Conservation (phyloP, 495 filamentous ascomycete genomes). For the Usnea hakonensis region DNA sequence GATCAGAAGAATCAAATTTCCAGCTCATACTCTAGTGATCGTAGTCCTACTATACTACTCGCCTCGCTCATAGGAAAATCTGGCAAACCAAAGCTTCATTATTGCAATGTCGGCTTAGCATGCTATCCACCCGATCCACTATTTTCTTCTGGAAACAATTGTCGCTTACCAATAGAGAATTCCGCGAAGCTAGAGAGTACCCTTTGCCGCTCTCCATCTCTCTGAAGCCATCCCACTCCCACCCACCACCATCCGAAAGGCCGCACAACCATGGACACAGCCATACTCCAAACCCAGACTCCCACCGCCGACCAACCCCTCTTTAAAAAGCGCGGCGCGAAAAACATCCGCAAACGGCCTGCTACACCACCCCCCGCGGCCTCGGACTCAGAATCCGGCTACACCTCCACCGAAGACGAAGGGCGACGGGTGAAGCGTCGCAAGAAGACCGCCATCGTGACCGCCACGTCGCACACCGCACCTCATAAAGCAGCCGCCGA, state of each 20-base stretch:
- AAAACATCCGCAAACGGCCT: slow-evolving; percentile 77
- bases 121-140: too few relatives aligned
- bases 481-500: slow-evolving; percentile 32
- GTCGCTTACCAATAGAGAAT: background rate
- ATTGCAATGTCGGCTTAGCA: too few relatives aligned
- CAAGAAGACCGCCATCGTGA: slow-evolving; percentile 57
- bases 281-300: slow-evolving; percentile 10
- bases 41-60: too few relatives aligned
- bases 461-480: slow-evolving; percentile 45
- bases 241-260: background rate
- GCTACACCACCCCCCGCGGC: slow-evolving; percentile 67
- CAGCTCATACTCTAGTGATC: too few relatives aligned
- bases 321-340: slow-evolving; percentile 83
- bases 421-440: slow-evolving; percentile 69
- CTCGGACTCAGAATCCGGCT: slow-evolving; percentile 51
- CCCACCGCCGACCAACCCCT: slow-evolving; percentile 45
- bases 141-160: too few relatives aligned
- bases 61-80: too few relatives aligned
- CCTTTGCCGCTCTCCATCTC: background rate
- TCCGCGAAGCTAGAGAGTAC: background rate
- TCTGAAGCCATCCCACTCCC: background rate
- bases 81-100: too few relatives aligned
- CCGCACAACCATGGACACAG: slow-evolving; percentile 18
- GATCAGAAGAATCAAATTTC: too few relatives aligned
- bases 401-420: slow-evolving; percentile 72